Evolutionary conservation across 2,329 filamentous ascomycete genomes (phyloP).

Genomic region (Plectosphaerella cucumerina): DNA sequence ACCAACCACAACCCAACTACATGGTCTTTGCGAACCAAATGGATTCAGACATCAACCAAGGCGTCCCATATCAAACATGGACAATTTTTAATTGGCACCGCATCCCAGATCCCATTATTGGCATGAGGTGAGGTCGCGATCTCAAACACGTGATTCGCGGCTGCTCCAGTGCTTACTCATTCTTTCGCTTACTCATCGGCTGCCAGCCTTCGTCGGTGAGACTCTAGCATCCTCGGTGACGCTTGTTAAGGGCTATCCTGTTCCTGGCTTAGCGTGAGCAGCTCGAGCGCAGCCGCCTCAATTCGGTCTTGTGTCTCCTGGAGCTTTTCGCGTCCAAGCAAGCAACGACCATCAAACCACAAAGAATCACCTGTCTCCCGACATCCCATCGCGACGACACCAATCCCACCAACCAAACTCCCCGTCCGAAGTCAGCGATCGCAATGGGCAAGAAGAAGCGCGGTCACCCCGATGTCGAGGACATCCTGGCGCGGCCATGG

Average conservation of each 20-base stretch:
- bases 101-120: no score
- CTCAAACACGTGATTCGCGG: no score
- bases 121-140: no score
- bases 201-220: background rate
- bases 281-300: background rate
- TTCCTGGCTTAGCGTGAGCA: no score
- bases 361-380: background rate
- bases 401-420: slow-evolving; percentile 4
- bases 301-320: background rate
- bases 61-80: no score
- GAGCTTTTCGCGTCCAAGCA: background rate
- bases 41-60: no score
- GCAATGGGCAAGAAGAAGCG: slow-evolving; percentile 84
- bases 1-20: no score
- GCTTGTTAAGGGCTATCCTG: no score
- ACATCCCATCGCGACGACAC: background rate
- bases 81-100: no score
- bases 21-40: no score
- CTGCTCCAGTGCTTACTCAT: no score
- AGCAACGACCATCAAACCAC: background rate
- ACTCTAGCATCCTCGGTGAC: background rate
- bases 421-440: slow-evolving; percentile 31
- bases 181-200: no score
- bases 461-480: slow-evolving; percentile 79
- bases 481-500: slow-evolving; percentile 84